Evolutionary conservation across 1,284 basidiomycete species (phyloP).

Genomic region (Malassezia cuniculi): DNA sequence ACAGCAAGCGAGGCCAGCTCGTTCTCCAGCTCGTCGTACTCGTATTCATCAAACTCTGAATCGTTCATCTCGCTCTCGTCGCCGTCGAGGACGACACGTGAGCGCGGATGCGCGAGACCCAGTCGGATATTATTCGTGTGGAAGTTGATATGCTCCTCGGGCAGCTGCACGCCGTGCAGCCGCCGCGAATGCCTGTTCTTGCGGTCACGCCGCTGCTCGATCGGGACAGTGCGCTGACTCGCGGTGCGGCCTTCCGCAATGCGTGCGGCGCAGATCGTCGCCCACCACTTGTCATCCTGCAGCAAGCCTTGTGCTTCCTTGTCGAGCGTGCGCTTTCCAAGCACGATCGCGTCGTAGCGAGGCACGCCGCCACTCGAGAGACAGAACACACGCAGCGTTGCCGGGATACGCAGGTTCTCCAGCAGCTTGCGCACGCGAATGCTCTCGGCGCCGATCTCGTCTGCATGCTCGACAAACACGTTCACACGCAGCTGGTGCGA

Average conservation of each 20-base stretch:
- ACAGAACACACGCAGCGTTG: constrained; percentile 38
- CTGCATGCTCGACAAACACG: constrained; percentile 41
- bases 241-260: constrained; percentile 26
- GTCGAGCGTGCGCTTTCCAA: constrained; percentile 23
- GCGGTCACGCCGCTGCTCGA: constrained; percentile 3
- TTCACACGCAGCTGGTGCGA: constrained; percentile 39
- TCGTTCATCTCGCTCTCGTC: constrained; percentile 25
- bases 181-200: no score
- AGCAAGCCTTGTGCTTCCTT: constrained; percentile 23
- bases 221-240: constrained; percentile 20
- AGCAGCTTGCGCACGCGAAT: constrained; percentile 33
- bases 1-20: constrained; percentile 31
- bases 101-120: constrained; percentile 39
- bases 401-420: constrained; percentile 42
- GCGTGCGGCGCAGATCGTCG: constrained; percentile 31
- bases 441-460: constrained; percentile 34
- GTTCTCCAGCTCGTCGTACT: constrained; percentile 19
- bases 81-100: constrained; percentile 18
- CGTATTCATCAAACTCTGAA: constrained; percentile 13
- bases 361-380: constrained; percentile 28
- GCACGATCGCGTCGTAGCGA: constrained; percentile 37
- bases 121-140: constrained; percentile 41
- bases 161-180: constrained; percentile 21
- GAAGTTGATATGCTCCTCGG: constrained; percentile 39
- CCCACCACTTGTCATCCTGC: constrained; percentile 41